Conservation (phyloP, 2,329 filamentous ascomycete species). For the Venturia carpophila region DNA sequence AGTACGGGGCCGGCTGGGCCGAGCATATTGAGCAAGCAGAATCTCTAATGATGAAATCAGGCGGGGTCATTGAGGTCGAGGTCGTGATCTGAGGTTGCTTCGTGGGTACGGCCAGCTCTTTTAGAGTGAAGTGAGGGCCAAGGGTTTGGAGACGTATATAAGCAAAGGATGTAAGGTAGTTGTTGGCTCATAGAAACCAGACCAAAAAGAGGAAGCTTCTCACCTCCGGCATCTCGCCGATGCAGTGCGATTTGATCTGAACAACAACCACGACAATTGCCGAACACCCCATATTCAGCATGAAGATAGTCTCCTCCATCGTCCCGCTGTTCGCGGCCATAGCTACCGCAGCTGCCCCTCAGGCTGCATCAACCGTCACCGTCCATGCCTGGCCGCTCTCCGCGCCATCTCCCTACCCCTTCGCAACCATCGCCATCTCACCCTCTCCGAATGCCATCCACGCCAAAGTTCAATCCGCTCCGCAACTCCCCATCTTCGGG, state of each 20-base stretch:
- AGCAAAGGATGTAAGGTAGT: too few relatives aligned
- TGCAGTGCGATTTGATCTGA: neutral
- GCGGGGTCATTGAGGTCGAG: neutral
- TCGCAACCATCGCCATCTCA: slow-evolving; percentile 1
- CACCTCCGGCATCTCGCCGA: neutral
- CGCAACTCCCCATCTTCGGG: neutral
- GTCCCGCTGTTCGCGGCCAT: neutral
- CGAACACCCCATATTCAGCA: neutral
- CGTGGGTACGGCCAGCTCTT: neutral
- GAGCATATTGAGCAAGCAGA: slow-evolving; percentile 1
- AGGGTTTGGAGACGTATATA: neutral
- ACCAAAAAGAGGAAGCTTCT: too few relatives aligned
- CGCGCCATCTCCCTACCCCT: slow-evolving; percentile 12
- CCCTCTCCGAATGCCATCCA: neutral
- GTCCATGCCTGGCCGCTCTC: slow-evolving; percentile 17
- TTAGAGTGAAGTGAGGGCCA: neutral
- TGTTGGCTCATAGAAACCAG: too few relatives aligned
- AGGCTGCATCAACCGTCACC: slow-evolving; percentile 11
- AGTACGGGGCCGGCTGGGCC: neutral
- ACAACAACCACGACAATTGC: neutral
- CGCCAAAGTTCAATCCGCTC: neutral
- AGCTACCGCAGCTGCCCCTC: slow-evolving; percentile 9
- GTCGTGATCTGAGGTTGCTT: neutral
- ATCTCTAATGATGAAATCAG: neutral
- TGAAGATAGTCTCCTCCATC: neutral